Percentiles rank a stretch among this genome's conserved stretches.
These are phyloP conservation scores for Monosporozyma solicola DNA, from an alignment of 805 yeast species.

Conservation along the genomic window DNA sequence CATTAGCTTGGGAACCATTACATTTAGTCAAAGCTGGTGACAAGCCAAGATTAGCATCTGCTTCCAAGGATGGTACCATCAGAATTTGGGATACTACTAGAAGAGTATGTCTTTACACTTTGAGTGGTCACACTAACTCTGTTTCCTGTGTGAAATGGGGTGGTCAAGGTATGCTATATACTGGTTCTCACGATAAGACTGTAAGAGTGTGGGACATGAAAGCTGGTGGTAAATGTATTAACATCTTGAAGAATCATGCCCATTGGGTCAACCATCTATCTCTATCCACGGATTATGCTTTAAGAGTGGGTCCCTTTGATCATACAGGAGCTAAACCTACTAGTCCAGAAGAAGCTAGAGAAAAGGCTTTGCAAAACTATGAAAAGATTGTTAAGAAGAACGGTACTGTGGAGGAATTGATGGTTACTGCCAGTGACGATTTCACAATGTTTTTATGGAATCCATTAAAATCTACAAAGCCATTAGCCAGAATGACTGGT, in stretches of 20 bases:
- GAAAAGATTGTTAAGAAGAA: constrained; percentile 49
- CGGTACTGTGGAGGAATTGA: constrained; percentile 65
- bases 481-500: constrained; percentile 90
- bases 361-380: constrained; percentile 41
- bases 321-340: constrained; percentile 45
- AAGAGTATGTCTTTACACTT: constrained; percentile 55
- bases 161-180: constrained; percentile 73
- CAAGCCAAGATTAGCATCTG: constrained; percentile 66
- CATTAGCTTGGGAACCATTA: constrained; percentile 89
- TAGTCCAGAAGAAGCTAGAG: constrained; percentile 38
- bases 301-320: constrained; percentile 84
- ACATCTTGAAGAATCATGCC: constrained; percentile 79
- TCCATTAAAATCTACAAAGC: constrained; percentile 70
- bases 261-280: constrained; percentile 98
- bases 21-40: constrained; percentile 66
- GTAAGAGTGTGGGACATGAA: constrained; percentile 83
- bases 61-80: constrained; percentile 85
- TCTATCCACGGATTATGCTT: constrained; percentile 78
- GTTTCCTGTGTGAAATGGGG: constrained; percentile 98
- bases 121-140: constrained; percentile 81
- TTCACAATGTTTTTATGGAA: constrained; percentile 98
- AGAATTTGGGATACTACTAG: constrained; percentile 81
- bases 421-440: constrained; percentile 94
- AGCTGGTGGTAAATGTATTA: constrained; percentile 63
- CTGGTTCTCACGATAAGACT: constrained; percentile 91